These are phyloP conservation scores for Xylaria arbuscula DNA, from an alignment of 2,329 filamentous ascomycete species.

Conservation along the genomic window DNA sequence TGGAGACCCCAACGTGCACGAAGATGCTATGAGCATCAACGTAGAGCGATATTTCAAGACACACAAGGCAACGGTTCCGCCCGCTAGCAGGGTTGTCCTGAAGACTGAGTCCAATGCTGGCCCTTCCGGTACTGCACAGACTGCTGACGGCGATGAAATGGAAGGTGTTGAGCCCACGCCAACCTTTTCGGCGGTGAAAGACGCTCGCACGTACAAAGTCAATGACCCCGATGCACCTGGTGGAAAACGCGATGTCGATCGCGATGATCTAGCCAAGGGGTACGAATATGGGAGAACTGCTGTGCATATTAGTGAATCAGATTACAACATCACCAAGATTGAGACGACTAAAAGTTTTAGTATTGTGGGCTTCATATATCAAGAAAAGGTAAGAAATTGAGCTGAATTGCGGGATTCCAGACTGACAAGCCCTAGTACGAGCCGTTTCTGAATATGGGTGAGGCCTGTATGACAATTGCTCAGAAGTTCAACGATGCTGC, in stretches of 20 bases:
- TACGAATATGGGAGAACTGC: constrained; percentile 94
- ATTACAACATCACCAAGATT: constrained; percentile 88
- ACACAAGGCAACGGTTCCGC: constrained; percentile 77
- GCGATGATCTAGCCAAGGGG: constrained; percentile 88
- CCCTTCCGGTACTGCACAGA: constrained; percentile 62
- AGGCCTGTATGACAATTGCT: constrained; percentile 79
- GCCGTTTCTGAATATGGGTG: constrained; percentile 86
- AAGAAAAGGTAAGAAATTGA: constrained; percentile 66
- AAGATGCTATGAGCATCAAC: constrained; percentile 81
- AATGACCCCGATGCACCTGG: constrained; percentile 78
- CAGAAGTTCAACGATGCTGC: constrained; percentile 84
- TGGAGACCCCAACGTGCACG: constrained; percentile 78
- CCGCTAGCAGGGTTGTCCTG: constrained; percentile 80
- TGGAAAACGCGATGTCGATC: constrained; percentile 83
- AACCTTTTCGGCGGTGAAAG: constrained; percentile 76
- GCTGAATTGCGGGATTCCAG: constrained; percentile 6
- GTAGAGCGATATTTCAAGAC: constrained; percentile 93
- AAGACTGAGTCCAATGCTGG: constrained; percentile 59
- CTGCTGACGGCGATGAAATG: constrained; percentile 59
- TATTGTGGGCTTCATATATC: constrained; percentile 86
- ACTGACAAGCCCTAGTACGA: constrained; percentile 70
- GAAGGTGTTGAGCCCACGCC: constrained; percentile 60
- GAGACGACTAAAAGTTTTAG: constrained; percentile 80
- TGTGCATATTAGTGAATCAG: constrained; percentile 87
- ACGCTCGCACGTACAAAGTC: constrained; percentile 82